These are phyloP conservation scores for Pichia paraexigua DNA, from an alignment of 805 yeast species.

Conservation along the genomic window DNA sequence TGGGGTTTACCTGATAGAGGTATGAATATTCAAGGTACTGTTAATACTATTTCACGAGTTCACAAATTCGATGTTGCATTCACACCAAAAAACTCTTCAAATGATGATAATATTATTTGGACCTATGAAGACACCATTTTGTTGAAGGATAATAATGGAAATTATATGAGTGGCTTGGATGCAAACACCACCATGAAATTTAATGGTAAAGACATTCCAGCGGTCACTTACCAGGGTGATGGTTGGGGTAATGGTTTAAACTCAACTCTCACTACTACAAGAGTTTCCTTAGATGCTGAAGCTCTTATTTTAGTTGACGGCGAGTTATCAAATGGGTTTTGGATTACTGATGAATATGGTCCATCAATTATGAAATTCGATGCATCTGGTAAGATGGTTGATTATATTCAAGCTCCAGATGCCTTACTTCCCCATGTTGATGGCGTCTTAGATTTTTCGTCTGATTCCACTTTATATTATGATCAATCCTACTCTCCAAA, in stretches of 20 bases:
- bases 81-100: conserved; percentile 18
- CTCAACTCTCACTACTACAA: conserved; percentile 17
- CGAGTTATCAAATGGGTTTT: conserved; percentile 25
- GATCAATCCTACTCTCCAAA: conserved; percentile 18
- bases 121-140: conserved; percentile 23
- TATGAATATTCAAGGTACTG: conserved; percentile 27
- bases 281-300: conserved; percentile 27
- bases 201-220: conserved; percentile 24
- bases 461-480: conserved; percentile 24
- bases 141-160: conserved; percentile 25
- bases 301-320: conserved; percentile 23
- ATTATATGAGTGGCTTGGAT: conserved; percentile 24
- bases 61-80: conserved; percentile 19
- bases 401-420: conserved; percentile 23
- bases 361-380: conserved; percentile 25
- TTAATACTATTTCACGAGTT: conserved; percentile 23
- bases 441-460: conserved; percentile 19
- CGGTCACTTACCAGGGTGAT: conserved; percentile 23
- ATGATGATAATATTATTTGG: conserved; percentile 21
- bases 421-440: conserved; percentile 25
- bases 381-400: conserved; percentile 21
- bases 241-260: conserved; percentile 24
- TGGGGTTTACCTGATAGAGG: conserved; percentile 29
- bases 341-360: conserved; percentile 30
- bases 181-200: conserved; percentile 20